These are phyloP conservation scores for Aspergillus carlsbadensis DNA, from an alignment of 495 filamentous ascomycete genomes.

Conservation along the genomic window DNA sequence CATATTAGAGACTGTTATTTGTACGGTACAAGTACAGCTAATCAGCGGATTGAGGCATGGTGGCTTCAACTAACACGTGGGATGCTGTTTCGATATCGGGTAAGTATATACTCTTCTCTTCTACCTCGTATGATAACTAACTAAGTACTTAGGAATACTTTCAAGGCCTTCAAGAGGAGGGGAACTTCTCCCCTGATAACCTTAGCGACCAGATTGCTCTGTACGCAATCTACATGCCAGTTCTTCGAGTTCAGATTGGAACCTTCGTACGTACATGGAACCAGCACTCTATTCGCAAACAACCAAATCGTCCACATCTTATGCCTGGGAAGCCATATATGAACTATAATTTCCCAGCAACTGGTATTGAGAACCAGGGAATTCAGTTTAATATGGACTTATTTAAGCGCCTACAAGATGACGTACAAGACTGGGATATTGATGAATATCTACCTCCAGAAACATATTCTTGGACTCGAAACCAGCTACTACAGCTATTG, in stretches of 20 bases:
- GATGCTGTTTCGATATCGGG: slow-evolving; percentile 8
- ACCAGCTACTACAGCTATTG: background rate
- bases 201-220: slow-evolving; percentile 20
- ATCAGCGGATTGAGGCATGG: slow-evolving; percentile 22
- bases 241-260: slow-evolving; percentile 15
- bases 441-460: slow-evolving; percentile 7
- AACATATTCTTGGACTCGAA: background rate
- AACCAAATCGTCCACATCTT: slow-evolving; percentile 15
- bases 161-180: slow-evolving; percentile 9
- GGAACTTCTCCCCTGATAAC: slow-evolving; percentile 7
- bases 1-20: slow-evolving; percentile 12
- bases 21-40: slow-evolving; percentile 12
- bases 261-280: slow-evolving; percentile 20
- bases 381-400: slow-evolving; percentile 1
- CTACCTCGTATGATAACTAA: background rate
- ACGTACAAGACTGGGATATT: slow-evolving; percentile 7
- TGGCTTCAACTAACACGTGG: slow-evolving; percentile 14
- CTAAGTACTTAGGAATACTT: slow-evolving; percentile 7
- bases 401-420: slow-evolving; percentile 10
- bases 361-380: slow-evolving; percentile 17
- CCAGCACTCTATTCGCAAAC: slow-evolving; percentile 17
- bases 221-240: slow-evolving; percentile 20
- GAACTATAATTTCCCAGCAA: slow-evolving; percentile 16
- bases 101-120: background rate
- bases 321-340: slow-evolving; percentile 21